Percentiles rank a stretch among this genome's conserved stretches.
These are phyloP conservation scores for Colletotrichum agaves DNA, from an alignment of 2,329 filamentous ascomycete species.

Conservation along the genomic window DNA sequence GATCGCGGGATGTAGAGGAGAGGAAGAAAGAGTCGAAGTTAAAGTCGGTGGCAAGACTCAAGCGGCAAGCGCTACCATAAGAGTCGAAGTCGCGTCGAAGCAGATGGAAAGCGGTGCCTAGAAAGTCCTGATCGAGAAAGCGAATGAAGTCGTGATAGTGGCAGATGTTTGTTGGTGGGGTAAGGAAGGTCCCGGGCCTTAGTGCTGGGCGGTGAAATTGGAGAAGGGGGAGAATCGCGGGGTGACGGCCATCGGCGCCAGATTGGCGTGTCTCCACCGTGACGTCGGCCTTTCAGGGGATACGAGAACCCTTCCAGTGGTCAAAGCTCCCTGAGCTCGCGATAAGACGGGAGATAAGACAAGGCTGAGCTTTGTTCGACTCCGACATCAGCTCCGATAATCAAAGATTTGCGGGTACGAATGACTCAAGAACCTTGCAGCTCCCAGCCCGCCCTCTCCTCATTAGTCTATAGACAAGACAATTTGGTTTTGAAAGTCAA, in stretches of 20 bases:
- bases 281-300: slow-evolving; percentile 30
- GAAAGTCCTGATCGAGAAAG: not conserved
- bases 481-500: not conserved
- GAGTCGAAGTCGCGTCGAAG: too few relatives aligned
- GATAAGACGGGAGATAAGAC: slow-evolving; percentile 33
- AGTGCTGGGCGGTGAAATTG: not conserved
- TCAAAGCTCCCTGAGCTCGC: slow-evolving; percentile 23
- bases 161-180: not conserved
- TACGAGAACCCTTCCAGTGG: not conserved
- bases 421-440: slow-evolving; percentile 23
- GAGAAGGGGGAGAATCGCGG: slow-evolving; percentile 18
- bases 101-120: too few relatives aligned
- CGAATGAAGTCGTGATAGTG: not conserved
- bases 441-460: not conserved
- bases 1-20: too few relatives aligned
- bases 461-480: not conserved
- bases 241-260: not conserved
- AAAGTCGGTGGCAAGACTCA: too few relatives aligned
- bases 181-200: not conserved
- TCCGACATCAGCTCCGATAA: not conserved
- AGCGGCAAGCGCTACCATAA: too few relatives aligned
- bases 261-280: slow-evolving; percentile 21
- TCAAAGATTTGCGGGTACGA: slow-evolving; percentile 9
- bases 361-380: slow-evolving; percentile 21
- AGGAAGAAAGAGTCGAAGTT: too few relatives aligned